These are phyloP conservation scores for Cryptosporidium andersoni DNA, from an alignment of 169 alveolate species.

Conservation along the genomic window DNA sequence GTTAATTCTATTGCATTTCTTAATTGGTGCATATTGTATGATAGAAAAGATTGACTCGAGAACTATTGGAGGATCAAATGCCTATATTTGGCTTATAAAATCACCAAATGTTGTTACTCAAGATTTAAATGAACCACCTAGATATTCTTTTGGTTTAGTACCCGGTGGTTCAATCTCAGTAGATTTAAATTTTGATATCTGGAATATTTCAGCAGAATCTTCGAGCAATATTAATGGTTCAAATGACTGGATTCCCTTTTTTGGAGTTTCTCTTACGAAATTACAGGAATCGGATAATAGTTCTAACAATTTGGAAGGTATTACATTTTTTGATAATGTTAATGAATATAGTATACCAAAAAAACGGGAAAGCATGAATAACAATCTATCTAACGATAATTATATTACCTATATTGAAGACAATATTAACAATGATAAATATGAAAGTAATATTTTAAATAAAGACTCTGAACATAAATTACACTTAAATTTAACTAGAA, in stretches of 20 bases:
- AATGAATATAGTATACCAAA: no score
- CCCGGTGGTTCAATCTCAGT: conserved; percentile 25
- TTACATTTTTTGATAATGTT: no score
- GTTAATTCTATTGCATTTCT: neutral
- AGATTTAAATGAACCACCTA: conserved; percentile 50
- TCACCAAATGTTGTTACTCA: conserved; percentile 59
- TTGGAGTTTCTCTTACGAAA: no score
- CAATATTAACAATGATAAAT: no score
- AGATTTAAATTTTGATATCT: conserved; percentile 37
- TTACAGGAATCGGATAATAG: no score
- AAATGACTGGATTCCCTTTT: no score
- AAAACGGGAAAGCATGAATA: no score
- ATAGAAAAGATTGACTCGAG: conserved; percentile 59
- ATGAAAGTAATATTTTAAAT: no score
- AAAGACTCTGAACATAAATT: no score
- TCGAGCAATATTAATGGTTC: neutral
- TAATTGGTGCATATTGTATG: conserved; percentile 2
- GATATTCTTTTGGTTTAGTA: conserved; percentile 56
- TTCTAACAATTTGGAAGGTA: neutral
- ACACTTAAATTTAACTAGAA: no score
- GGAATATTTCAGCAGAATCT: conserved; percentile 10
- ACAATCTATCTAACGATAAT: no score
- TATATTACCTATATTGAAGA: no score
- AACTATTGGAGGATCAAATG: conserved; percentile 41
- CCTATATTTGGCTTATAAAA: conserved; percentile 59